Evolutionary conservation across 441 rosid species (phyloP).

Genomic region (Erodium moschatum): DNA sequence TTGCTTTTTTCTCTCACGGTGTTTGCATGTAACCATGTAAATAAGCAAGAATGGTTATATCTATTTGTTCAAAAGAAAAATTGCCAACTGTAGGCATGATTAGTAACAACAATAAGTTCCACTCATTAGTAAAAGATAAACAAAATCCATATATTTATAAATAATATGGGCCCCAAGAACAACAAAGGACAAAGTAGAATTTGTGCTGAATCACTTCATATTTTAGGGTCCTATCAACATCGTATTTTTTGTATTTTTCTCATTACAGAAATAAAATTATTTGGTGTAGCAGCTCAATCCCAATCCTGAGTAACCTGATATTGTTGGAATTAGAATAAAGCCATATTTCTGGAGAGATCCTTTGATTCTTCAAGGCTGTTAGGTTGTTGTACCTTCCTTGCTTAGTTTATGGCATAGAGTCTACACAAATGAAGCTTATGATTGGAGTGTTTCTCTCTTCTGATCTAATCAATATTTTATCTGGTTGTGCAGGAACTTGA

Average conservation of each 20-base stretch:
- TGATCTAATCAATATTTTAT: not conserved
- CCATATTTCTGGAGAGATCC: not conserved
- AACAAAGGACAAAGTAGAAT: not conserved
- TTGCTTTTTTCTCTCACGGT: not conserved
- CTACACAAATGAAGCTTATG: not conserved
- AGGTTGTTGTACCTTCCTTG: too few species aligned
- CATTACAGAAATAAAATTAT: not conserved
- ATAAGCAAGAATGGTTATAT: not conserved
- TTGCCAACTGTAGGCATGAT: not conserved
- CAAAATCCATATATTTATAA: not conserved
- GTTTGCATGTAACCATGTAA: too few species aligned
- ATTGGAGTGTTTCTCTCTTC: not conserved
- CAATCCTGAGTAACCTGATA: not conserved
- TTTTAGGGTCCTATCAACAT: not conserved
- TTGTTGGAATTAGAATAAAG: not conserved
- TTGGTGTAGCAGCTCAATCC: not conserved
- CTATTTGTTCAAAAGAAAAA: not conserved
- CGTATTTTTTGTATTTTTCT: not conserved
- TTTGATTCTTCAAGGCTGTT: not conserved
- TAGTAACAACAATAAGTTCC: not conserved
- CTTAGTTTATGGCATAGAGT: too few species aligned
- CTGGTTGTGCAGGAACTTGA: slow-evolving; percentile 63
- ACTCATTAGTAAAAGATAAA: not conserved
- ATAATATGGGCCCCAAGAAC: not conserved
- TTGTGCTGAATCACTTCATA: not conserved